Base-by-base conservation (phyloP, 176 grass and related monocot species). In the Avena sativa region DNA sequence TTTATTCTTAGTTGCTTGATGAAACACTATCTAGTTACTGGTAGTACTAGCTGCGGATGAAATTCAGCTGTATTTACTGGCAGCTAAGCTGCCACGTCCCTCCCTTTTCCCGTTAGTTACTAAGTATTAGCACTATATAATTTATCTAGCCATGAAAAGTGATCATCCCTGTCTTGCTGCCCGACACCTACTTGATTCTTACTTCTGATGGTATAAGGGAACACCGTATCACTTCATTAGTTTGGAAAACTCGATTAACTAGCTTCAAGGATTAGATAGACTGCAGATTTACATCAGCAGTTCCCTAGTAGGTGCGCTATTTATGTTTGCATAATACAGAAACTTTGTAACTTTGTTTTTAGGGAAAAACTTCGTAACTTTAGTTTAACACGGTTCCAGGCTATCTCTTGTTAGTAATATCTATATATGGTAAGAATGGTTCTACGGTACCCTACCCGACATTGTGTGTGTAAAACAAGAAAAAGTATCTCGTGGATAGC, bases 401-500 rank as follows among this genome's bases (percentile, higher is more conserved):
- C 34, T 38, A 40, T 77, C 58, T 8, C 19, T 46, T 76, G 10
- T 89, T 85, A 69, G 38, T 68, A 49, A n/a, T 47, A 47, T 19
- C 60, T 28, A 58, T 49, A 16, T 28, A 15, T 4, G 62, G 59
- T 84, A 77, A 79, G 63, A 62, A 56, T n/a, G 70, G 32, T 21
- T 25, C 46, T 52, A 23, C 53, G 15, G 30, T 19, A 75, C 76
- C 76, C 50, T 74, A 1, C 49, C 62, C 43, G 12, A 76, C 81
- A 51, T 78, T 66, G 34, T 71, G 28, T 56, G 21, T 48, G 71
- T 81, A 71, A 78, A 85, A 83, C 61, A 71, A 78, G 61, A 85
- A 64, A 86, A 92, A 79, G 72, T 88, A 82, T 86, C 78, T 81
- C 88, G 17, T 81, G 78, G 86, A 72, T 79, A 59, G 68, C 83